Evolutionary conservation across 495 filamentous ascomycete species (phyloP).

Genomic region (Paragyromitra xinjiangensis): DNA sequence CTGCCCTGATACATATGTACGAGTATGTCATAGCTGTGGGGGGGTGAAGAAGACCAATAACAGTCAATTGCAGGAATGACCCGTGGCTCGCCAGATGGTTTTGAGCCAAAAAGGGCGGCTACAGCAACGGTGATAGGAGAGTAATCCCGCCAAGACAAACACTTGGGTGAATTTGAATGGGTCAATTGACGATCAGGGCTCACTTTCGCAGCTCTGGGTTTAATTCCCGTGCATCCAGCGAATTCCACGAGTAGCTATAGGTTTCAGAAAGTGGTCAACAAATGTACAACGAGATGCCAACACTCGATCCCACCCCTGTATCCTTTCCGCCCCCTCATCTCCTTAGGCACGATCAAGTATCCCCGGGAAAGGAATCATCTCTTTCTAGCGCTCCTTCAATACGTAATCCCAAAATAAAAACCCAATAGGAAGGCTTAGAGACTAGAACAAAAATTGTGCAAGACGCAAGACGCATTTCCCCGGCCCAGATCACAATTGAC

Average conservation of each 20-base stretch:
- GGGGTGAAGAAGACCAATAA: slow-evolving; percentile 28
- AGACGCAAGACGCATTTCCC: neutral
- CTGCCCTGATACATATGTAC: slow-evolving; percentile 27
- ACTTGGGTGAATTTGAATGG: slow-evolving; percentile 48
- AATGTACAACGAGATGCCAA: slow-evolving; percentile 40
- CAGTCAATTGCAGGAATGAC: slow-evolving; percentile 25
- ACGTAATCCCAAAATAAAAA: neutral
- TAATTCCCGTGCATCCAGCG: slow-evolving; percentile 37
- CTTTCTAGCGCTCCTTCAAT: neutral
- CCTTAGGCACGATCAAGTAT: slow-evolving; percentile 7
- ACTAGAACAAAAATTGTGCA: slow-evolving; percentile 4
- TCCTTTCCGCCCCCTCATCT: slow-evolving; percentile 35
- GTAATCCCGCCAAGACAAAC: slow-evolving; percentile 38
- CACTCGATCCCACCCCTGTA: slow-evolving; percentile 26
- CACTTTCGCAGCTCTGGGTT: slow-evolving; percentile 24
- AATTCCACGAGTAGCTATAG: slow-evolving; percentile 12
- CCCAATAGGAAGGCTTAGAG: slow-evolving; percentile 9
- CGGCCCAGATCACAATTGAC: neutral
- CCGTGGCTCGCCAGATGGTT: slow-evolving; percentile 41
- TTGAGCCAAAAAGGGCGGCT: slow-evolving; percentile 39
- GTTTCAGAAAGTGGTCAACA: slow-evolving; percentile 35
- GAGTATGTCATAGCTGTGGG: slow-evolving; percentile 33
- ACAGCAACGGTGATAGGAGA: slow-evolving; percentile 16
- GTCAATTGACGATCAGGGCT: slow-evolving; percentile 9
- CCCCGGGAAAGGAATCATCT: slow-evolving; percentile 25